phyloP scores from a whole-genome alignment of 768 basidiomycete species.

The Kondoa malvinella region DNA sequence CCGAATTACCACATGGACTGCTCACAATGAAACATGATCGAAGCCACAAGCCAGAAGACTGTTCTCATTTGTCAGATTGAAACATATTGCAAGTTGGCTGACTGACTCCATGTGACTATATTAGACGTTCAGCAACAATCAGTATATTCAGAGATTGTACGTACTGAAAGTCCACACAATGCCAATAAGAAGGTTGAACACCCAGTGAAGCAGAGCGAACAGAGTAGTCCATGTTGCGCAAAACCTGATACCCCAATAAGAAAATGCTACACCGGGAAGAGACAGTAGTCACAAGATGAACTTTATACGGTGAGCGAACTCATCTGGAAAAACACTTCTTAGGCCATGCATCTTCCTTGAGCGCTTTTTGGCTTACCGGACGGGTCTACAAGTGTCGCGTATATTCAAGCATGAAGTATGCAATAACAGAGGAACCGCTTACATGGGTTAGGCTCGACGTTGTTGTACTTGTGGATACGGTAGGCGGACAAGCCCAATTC shows the following conservation, averaged over 20 bases:
- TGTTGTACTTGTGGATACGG: neutral
- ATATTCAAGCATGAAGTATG: neutral
- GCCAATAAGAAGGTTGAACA: too few species aligned
- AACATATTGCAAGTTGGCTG: neutral
- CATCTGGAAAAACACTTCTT: neutral
- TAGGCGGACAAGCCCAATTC: neutral
- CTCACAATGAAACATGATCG: conserved; percentile 1
- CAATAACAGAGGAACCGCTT: neutral
- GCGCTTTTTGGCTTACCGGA: neutral
- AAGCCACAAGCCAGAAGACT: neutral
- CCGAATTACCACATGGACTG: neutral
- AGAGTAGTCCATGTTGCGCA: too few species aligned
- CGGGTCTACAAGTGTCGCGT: neutral
- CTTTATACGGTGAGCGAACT: neutral
- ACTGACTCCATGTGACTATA: neutral
- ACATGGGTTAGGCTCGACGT: neutral
- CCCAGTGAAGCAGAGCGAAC: too few species aligned
- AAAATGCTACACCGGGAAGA: too few species aligned
- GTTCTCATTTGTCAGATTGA: neutral
- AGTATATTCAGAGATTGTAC: neutral
- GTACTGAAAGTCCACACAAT: too few species aligned
- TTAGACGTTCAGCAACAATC: neutral
- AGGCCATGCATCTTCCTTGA: neutral
- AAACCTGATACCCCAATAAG: too few species aligned
- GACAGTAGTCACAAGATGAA: too few species aligned